Evolutionary conservation across 129 eudicot species (phyloP).

Genomic region (Heracleum sosnowskyi): DNA sequence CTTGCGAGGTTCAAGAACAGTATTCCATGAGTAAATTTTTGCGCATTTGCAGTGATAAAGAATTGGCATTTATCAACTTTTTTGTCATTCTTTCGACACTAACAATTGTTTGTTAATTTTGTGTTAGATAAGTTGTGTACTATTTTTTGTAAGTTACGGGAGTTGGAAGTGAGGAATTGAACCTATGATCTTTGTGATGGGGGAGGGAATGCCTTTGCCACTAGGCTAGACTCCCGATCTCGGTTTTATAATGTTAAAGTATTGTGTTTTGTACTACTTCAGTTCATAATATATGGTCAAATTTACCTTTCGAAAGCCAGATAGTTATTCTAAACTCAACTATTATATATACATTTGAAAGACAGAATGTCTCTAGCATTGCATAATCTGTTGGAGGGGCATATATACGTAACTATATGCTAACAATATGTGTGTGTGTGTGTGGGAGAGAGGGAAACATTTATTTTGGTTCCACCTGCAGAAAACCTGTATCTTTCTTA

Average conservation of each 20-base stretch:
- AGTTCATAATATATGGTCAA: not conserved
- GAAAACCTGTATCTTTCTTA: not conserved
- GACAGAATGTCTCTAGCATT: not conserved
- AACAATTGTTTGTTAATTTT: too few relatives aligned
- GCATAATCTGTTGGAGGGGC: not conserved
- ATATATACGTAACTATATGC: not conserved
- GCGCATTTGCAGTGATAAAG: not conserved
- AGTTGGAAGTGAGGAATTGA: too few relatives aligned
- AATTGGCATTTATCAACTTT: not conserved
- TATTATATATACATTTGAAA: not conserved
- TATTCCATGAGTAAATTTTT: too few relatives aligned
- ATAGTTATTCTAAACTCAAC: too few relatives aligned
- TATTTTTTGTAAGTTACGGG: too few relatives aligned
- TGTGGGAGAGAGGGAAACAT: not conserved
- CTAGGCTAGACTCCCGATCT: too few relatives aligned
- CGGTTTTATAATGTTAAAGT: too few relatives aligned
- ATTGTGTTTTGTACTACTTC: too few relatives aligned
- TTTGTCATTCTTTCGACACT: not conserved
- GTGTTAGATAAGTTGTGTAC: too few relatives aligned
- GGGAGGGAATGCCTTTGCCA: too few relatives aligned
- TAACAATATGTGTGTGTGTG: not conserved
- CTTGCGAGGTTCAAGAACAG: not conserved
- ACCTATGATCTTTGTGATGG: too few relatives aligned
- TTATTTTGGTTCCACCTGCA: not conserved
- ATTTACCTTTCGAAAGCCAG: not conserved